Conservation (phyloP, 2,329 filamentous ascomycete genomes). For the Nothophaeocryptopus gaeumannii region DNA sequence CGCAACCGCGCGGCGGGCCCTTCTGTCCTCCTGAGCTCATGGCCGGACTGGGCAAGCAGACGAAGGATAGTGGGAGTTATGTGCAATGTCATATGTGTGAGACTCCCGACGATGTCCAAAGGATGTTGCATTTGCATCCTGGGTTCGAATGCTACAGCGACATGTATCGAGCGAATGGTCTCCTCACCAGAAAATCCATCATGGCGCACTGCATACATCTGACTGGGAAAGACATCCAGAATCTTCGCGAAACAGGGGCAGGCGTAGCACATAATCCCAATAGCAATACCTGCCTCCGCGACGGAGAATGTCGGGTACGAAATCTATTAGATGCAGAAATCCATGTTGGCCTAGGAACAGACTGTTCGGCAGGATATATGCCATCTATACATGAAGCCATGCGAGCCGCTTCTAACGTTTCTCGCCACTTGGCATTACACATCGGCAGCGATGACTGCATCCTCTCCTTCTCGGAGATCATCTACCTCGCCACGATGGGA, state of each 20-base stretch:
- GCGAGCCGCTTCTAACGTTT: slow-evolving; percentile 56
- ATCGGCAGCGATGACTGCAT: slow-evolving; percentile 38
- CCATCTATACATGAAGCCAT: slow-evolving; percentile 59
- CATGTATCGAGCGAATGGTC: slow-evolving; percentile 55
- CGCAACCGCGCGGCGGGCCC: slow-evolving; percentile 56
- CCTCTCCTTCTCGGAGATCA: slow-evolving; percentile 36
- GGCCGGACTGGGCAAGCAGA: slow-evolving; percentile 55
- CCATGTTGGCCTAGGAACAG: slow-evolving; percentile 66
- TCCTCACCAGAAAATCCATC: slow-evolving; percentile 57
- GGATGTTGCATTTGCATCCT: slow-evolving; percentile 57
- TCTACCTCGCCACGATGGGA: slow-evolving; percentile 61
- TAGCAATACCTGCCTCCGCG: slow-evolving; percentile 65
- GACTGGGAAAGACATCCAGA: slow-evolving; percentile 54
- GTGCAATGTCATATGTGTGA: slow-evolving; percentile 70
- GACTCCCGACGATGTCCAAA: slow-evolving; percentile 57
- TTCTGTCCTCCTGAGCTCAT: slow-evolving; percentile 57
- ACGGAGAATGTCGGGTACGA: slow-evolving; percentile 53
- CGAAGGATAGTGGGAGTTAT: no score
- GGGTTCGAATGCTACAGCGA: slow-evolving; percentile 57
- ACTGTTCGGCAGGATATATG: slow-evolving; percentile 62
- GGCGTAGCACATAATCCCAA: slow-evolving; percentile 65
- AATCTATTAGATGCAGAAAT: slow-evolving; percentile 57
- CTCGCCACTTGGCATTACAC: slow-evolving; percentile 36
- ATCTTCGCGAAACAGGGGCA: slow-evolving; percentile 49
- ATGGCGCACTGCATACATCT: slow-evolving; percentile 67